Conservation (phyloP, 2,329 filamentous ascomycete genomes). For the Ascochyta clinopodiicola region DNA sequence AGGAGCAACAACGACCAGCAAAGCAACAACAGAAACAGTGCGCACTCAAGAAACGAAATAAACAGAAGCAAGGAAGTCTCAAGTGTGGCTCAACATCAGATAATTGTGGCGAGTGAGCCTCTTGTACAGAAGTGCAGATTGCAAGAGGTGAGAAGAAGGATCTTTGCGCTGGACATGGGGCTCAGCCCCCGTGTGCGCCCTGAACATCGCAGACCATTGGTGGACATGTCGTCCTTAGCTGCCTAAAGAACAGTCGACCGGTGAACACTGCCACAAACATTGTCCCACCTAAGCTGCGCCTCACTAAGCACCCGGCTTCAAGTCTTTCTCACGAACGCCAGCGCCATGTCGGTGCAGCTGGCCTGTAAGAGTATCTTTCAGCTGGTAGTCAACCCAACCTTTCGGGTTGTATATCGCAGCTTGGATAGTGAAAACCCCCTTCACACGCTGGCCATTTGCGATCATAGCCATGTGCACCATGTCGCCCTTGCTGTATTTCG, state of each 20-base stretch:
- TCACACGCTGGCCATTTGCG: constrained; percentile 25
- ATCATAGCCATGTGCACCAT: constrained; percentile 38
- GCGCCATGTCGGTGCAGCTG: constrained; percentile 29
- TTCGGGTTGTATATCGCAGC: constrained; percentile 16
- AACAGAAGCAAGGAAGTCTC: neutral
- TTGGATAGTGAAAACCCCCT: constrained; percentile 32
- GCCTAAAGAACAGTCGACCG: constrained; percentile 17
- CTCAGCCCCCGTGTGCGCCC: constrained; percentile 20
- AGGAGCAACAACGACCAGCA: neutral
- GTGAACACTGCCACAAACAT: constrained; percentile 33
- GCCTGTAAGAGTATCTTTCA: constrained; percentile 21
- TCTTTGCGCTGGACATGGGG: too few relatives aligned
- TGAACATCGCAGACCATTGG: constrained; percentile 30
- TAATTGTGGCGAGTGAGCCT: constrained; percentile 33
- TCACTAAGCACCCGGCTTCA: constrained; percentile 16
- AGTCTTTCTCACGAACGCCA: constrained; percentile 40
- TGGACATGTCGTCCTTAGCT: constrained; percentile 21
- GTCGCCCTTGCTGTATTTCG: constrained; percentile 31
- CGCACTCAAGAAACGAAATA: constrained; percentile 11
- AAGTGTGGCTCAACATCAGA: constrained; percentile 31
- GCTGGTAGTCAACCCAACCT: constrained; percentile 40
- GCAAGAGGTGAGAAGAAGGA: too few relatives aligned
- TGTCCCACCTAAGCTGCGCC: neutral
- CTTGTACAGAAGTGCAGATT: constrained; percentile 11
- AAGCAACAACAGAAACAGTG: neutral